Conservation (phyloP, 2,329 filamentous ascomycete genomes). For the Pseudogymnoascus sp. region DNA sequence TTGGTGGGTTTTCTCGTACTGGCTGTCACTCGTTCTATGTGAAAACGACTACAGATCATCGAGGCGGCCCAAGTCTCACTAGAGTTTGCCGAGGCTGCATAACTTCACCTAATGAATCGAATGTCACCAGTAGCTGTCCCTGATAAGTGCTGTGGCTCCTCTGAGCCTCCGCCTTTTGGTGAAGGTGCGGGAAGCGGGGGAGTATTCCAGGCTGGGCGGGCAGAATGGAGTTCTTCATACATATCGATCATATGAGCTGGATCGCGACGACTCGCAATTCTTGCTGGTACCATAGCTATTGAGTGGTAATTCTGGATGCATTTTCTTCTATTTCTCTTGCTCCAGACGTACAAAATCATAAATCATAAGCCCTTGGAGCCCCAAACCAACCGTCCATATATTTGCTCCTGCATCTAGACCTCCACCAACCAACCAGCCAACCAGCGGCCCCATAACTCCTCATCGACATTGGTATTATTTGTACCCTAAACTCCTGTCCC, state of each 20-base stretch:
- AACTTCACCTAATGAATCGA: neutral
- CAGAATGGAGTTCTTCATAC: neutral
- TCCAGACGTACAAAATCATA: neutral
- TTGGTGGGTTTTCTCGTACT: neutral
- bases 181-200: neutral
- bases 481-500: neutral
- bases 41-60: neutral
- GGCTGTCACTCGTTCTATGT: neutral
- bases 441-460: neutral
- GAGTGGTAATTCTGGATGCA: neutral
- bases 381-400: neutral
- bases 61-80: neutral
- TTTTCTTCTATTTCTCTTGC: neutral
- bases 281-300: neutral
- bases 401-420: neutral
- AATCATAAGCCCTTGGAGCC: neutral
- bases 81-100: neutral
- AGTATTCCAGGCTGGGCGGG: neutral
- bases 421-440: neutral
- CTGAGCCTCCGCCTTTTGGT: neutral
- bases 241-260: neutral
- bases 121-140: neutral
- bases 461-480: constrained; percentile 4
- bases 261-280: neutral
- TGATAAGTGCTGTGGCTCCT: neutral